Evolutionary conservation across 2,329 filamentous ascomycete genomes (phyloP).

Genomic region (Alternaria ethzedia): DNA sequence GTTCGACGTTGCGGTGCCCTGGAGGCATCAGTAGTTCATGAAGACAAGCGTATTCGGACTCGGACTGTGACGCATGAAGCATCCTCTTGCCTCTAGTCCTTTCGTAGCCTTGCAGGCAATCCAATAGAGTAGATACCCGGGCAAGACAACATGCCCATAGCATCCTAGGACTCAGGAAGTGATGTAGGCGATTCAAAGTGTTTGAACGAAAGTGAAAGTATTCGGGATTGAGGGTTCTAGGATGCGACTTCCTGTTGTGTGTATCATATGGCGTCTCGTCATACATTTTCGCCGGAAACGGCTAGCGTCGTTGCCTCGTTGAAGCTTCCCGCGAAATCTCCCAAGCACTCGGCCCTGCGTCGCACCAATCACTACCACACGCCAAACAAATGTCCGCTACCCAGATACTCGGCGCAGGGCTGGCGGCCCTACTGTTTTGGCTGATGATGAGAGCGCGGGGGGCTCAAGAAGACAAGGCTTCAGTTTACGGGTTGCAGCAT

Average conservation of each 20-base stretch:
- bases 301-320: not conserved
- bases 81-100: not conserved
- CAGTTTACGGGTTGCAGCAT: slow-evolving; percentile 60
- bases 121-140: not conserved
- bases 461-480: not conserved
- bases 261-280: not conserved
- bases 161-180: not conserved
- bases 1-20: slow-evolving; percentile 57
- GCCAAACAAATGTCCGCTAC: not conserved
- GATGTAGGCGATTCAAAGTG: not conserved
- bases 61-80: not conserved
- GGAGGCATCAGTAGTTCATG: slow-evolving; percentile 13
- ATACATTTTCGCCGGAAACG: not conserved
- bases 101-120: not conserved
- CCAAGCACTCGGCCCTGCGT: not conserved
- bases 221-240: not conserved
- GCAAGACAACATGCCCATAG: not conserved
- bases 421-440: not conserved
- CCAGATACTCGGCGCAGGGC: not conserved
- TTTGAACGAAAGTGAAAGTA: not conserved
- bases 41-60: not conserved
- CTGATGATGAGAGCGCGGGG: not conserved
- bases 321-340: not conserved
- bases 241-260: not conserved
- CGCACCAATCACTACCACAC: not conserved